These are phyloP conservation scores for Spatholobus suberectus DNA, from an alignment of 306 rosid species.

Conservation along the genomic window DNA sequence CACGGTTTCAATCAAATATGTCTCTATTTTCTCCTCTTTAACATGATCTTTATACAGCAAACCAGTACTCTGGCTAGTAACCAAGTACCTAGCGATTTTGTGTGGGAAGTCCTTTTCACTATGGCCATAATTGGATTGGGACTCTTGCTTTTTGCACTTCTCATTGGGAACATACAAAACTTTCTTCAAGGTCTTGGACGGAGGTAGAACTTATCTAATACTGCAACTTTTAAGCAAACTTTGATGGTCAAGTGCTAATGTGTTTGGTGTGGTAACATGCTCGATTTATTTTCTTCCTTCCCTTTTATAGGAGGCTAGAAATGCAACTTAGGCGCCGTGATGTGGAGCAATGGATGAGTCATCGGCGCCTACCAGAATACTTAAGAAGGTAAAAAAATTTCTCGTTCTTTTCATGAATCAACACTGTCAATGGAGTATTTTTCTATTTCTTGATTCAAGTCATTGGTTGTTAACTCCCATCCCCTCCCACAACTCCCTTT, in stretches of 20 bases:
- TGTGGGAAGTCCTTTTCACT: slow-evolving; percentile 76
- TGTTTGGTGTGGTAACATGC: neutral
- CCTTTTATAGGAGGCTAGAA: slow-evolving; percentile 67
- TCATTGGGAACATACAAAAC: slow-evolving; percentile 90
- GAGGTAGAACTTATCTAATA: slow-evolving; percentile 52
- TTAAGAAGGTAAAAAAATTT: slow-evolving; percentile 51
- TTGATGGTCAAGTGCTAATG: neutral
- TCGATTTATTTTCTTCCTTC: slow-evolving; percentile 19
- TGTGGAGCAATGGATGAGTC: slow-evolving; percentile 95
- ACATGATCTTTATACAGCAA: slow-evolving; percentile 71
- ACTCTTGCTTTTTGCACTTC: slow-evolving; percentile 84
- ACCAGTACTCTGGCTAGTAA: slow-evolving; percentile 89
- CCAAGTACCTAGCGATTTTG: slow-evolving; percentile 68
- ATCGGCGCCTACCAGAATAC: slow-evolving; percentile 71
- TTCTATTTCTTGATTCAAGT: neutral
- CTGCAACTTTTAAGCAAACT: neutral
- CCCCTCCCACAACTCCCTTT: neutral
- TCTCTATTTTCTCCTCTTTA: too few species aligned
- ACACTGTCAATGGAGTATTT: neutral
- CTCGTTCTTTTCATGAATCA: slow-evolving; percentile 21
- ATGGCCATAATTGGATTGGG: slow-evolving; percentile 81
- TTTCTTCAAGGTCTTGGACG: slow-evolving; percentile 86
- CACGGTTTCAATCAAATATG: too few species aligned
- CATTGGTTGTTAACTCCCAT: neutral
- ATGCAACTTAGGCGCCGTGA: slow-evolving; percentile 87